Evolutionary conservation across 176 grass and related monocot genomes (phyloP), one percentile per base, ranked within the genome.

Genomic region (Urochloa ruziziensis): DNA sequence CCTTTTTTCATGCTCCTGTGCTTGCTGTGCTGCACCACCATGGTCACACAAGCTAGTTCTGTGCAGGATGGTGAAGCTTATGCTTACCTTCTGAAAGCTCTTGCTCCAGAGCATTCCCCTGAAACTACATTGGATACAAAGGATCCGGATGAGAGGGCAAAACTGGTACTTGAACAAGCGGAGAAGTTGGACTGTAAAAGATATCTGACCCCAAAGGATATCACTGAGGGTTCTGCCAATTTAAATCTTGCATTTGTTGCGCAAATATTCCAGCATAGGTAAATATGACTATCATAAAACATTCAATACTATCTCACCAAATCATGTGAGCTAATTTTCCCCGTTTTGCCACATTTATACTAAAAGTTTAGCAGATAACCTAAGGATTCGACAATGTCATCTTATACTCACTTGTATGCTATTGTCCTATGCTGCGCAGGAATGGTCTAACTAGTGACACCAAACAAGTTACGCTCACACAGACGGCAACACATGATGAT

Each of bases 221-320:
- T 98, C 53, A 90, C 92, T 18, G 96, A 98, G 82, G 96, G 96
- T 59, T 98, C 96, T 86, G 89, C 96, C 79, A 98, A 98, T 91
- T 86, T 98, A 69, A 98, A 98, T 91, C 96, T 98, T 88, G 96
- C 93, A 88, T 98, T 98, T 84, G 96, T 95, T 75, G 96, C 96
- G 57, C 96, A 98, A 83, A 98, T 98, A 84, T 98, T 98, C 77
- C 96, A 98, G 79, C 93, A 95, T 65, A 89, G 93, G 96, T 95
- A 75, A 85, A 82, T 63, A 66, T 7, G 13, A 36, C 7, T 83
- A 81, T 16, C 32, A 28, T 59, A 68, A 72, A 36, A 53, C 18
- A 44, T 52, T 67, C 13, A 43, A 61, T 21, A 56, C 35, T 83
- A 66, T 75, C 17, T 51, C 29, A 2, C 30, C 46, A 48, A 82